phyloP scores from a whole-genome alignment of 371 early-diverging fungal genomes.

The Capillidium heterosporum region DNA sequence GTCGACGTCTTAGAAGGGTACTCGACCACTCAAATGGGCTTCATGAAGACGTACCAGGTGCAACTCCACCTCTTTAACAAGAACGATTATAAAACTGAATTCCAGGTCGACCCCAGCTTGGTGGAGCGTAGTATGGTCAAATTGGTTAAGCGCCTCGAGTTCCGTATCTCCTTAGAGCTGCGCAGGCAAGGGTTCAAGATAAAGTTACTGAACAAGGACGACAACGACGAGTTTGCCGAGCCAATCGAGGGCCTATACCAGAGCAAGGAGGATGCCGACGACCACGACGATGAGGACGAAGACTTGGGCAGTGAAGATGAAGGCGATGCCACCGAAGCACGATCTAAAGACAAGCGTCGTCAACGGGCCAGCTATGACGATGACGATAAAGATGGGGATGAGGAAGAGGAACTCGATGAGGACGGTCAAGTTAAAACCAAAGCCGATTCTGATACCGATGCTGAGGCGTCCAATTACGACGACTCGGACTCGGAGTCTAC shows the following conservation, averaged over 20 bases:
- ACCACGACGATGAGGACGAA: constrained; percentile 22
- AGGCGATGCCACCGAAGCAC: constrained; percentile 47
- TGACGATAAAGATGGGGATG: constrained; percentile 26
- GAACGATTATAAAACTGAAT: constrained; percentile 55
- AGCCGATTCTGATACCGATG: constrained; percentile 31
- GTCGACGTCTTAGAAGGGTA: constrained; percentile 50
- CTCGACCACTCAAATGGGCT: constrained; percentile 12
- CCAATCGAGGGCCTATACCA: constrained; percentile 6
- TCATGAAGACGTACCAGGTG: constrained; percentile 53
- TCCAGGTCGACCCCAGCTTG: constrained; percentile 42
- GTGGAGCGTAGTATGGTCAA: constrained; percentile 47
- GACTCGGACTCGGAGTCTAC: constrained; percentile 14
- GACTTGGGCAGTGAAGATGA: constrained; percentile 43
- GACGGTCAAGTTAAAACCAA: constrained; percentile 34
- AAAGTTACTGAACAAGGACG: constrained; percentile 12
- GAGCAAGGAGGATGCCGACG: constrained; percentile 8
- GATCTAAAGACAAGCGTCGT: constrained; percentile 27
- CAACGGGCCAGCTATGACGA: constrained; percentile 58
- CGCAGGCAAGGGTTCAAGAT: constrained; percentile 10
- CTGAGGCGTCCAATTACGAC: constrained; percentile 20
- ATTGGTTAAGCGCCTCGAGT: constrained; percentile 53
- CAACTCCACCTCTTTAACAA: constrained; percentile 67
- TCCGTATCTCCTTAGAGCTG: constrained; percentile 13
- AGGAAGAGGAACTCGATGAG: constrained; percentile 32
- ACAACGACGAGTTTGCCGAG: constrained; percentile 19